Base-by-base conservation (phyloP, 768 basidiomycete species). In the Termitomyces sp. region DNA sequence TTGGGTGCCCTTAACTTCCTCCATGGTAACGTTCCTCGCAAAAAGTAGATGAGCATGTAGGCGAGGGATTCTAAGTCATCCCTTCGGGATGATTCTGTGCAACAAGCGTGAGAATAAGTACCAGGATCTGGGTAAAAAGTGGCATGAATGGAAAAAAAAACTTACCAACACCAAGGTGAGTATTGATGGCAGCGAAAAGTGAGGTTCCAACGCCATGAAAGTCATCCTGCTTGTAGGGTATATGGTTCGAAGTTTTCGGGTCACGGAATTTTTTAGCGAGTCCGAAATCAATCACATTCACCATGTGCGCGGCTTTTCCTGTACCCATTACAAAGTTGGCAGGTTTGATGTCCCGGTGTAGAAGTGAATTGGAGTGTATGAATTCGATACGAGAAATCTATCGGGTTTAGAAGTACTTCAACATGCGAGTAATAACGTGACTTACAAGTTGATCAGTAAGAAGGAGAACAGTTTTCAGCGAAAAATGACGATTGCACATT, bases 261-360 rank as follows among this genome's bases (percentile, higher is more conserved):
- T 91, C 88, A 23, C 87, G 82, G 68, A 82, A 92, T 64, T 87
- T 88, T 70, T 90, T 90, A 0, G 90, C 89, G 49, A 92, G 86
- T 14, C 90, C 90, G 73, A 92, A 92, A 75, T 92, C 90, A 65
- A 92, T 92, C 64, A 99, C 91, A 72, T 98, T 96, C 70, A 99
- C 95, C 67, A 87, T 74, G 66, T 82, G 80, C 0, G 81, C 68
- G 30, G 77, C 76, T 63, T 74, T 75, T 38, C 75, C 77, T 69
- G 71, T 87, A 63, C 93, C 92, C 93, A 98, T 98, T 61, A 99
- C 88, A 70, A 99, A 99, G 76, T 99, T 98, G 67, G 96, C 96
- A 40, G 96, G 96, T 72, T 98, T 99, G 74, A 99, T 90, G 71
- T 98, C 96, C 64, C 96, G 91, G 72, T 98, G 96, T 44, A 97